Conservation (phyloP, 2,329 filamentous ascomycete species). For the Alternaria conjuncta region DNA sequence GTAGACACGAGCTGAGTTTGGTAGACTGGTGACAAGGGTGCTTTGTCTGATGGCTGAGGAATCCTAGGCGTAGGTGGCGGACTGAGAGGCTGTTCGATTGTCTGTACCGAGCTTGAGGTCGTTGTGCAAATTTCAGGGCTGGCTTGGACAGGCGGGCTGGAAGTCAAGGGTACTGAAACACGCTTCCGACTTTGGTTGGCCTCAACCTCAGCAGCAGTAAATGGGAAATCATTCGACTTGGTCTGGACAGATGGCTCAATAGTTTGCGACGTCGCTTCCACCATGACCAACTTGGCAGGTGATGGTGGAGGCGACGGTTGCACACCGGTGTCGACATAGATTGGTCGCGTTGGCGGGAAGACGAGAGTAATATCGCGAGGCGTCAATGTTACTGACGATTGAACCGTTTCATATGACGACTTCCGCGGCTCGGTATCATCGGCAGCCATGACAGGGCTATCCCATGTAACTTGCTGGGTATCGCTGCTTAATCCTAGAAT, state of each 20-base stretch:
- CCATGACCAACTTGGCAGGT: slow-evolving; percentile 56
- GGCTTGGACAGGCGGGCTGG: slow-evolving; percentile 16
- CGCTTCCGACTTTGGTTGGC: slow-evolving; percentile 77
- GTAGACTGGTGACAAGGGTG: slow-evolving; percentile 45
- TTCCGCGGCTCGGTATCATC: slow-evolving; percentile 37
- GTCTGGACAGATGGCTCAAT: slow-evolving; percentile 21
- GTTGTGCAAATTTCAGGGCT: slow-evolving; percentile 51
- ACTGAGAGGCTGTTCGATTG: slow-evolving; percentile 66
- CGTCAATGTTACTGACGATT: slow-evolving; percentile 30
- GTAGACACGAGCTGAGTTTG: slow-evolving; percentile 58
- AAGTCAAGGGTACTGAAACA: slow-evolving; percentile 53
- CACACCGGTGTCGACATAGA: slow-evolving; percentile 76
- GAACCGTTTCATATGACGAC: slow-evolving; percentile 25
- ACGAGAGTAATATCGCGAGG: slow-evolving; percentile 38
- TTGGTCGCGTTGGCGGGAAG: slow-evolving; percentile 44
- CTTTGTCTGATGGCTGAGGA: slow-evolving; percentile 50
- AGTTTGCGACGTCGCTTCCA: slow-evolving; percentile 31
- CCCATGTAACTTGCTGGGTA: slow-evolving; percentile 30
- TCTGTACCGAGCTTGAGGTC: slow-evolving; percentile 71
- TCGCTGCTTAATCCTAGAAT: slow-evolving; percentile 51
- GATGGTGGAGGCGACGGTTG: slow-evolving; percentile 87
- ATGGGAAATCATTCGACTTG: slow-evolving; percentile 30
- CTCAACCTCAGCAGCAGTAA: slow-evolving; percentile 61
- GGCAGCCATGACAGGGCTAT: slow-evolving; percentile 19
- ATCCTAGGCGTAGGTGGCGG: slow-evolving; percentile 70